These are phyloP conservation scores for Pseudomonodictys pantanalensis DNA, from an alignment of 495 filamentous ascomycete species.

Conservation along the genomic window DNA sequence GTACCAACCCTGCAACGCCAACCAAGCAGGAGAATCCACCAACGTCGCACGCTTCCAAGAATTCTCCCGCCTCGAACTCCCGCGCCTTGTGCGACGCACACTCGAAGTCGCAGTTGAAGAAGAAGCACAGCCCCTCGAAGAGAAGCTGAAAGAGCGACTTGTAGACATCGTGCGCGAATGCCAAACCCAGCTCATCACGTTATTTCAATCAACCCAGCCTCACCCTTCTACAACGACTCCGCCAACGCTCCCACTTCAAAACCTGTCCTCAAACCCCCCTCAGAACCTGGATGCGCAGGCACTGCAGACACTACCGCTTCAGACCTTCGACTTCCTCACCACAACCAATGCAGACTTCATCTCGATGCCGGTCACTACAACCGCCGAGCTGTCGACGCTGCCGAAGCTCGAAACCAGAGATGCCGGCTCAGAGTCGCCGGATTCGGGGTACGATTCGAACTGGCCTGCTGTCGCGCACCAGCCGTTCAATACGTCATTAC, in stretches of 20 bases:
- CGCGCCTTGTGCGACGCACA: slow-evolving; percentile 21
- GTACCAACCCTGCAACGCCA: background rate
- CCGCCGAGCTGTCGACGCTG: background rate
- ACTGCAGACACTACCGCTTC: background rate
- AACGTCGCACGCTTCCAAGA: slow-evolving; percentile 25
- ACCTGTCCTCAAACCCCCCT: too few species aligned
- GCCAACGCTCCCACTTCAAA: background rate
- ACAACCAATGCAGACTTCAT: background rate
- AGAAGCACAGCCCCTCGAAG: slow-evolving; percentile 25
- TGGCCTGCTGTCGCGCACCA: background rate
- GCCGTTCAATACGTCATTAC: background rate
- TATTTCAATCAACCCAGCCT: slow-evolving; percentile 12
- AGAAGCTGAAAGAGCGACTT: slow-evolving; percentile 25
- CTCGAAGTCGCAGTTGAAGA: slow-evolving; percentile 26
- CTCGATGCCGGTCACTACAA: background rate
- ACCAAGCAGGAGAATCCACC: background rate
- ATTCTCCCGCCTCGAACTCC: slow-evolving; percentile 25
- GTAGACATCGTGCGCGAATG: slow-evolving; percentile 29
- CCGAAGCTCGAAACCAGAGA: background rate
- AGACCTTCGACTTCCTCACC: background rate
- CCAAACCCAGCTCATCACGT: slow-evolving; percentile 18
- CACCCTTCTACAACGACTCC: too few species aligned
- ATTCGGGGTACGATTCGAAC: slow-evolving; percentile 7
- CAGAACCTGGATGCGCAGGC: background rate
- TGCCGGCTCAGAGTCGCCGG: background rate